Percentiles rank a stretch among this genome's conserved stretches.
Conservation (phyloP, 768 basidiomycete genomes). For the Trametopsis cervina region DNA sequence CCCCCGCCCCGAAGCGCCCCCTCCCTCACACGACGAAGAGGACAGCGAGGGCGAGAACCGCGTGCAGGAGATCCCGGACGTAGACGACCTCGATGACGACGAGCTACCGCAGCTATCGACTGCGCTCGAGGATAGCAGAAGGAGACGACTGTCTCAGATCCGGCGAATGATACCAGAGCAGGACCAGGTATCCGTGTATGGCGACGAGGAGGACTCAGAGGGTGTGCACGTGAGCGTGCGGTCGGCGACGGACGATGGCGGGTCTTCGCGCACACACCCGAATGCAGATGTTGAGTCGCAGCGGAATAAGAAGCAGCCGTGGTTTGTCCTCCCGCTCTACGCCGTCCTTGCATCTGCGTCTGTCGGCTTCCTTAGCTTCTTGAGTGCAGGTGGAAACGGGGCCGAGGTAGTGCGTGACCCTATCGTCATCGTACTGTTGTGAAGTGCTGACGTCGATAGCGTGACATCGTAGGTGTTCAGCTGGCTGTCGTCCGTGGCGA, state of each 20-base stretch:
- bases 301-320: background rate
- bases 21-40: background rate
- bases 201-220: background rate
- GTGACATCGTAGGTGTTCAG: slow-evolving; percentile 13
- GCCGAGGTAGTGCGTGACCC: slow-evolving; percentile 4
- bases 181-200: background rate
- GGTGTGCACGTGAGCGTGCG: background rate
- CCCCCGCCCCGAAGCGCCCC: slow-evolving; percentile 5
- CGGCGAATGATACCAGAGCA: background rate
- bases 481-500: slow-evolving; percentile 17
- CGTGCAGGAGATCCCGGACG: slow-evolving; percentile 2
- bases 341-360: slow-evolving; percentile 9
- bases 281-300: background rate
- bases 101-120: background rate
- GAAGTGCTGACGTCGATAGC: background rate
- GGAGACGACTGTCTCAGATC: background rate
- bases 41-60: slow-evolving; percentile 3
- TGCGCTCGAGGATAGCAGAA: background rate
- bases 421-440: background rate
- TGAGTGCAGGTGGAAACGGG: slow-evolving; percentile 1
- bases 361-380: slow-evolving; percentile 7
- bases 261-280: background rate
- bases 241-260: background rate
- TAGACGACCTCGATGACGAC: background rate
- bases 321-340: slow-evolving; percentile 9